Evolutionary conservation across 2,329 filamentous ascomycete genomes (phyloP), one percentile per base, ranked within the genome.

Genomic region (Zopfia rhizophila): DNA sequence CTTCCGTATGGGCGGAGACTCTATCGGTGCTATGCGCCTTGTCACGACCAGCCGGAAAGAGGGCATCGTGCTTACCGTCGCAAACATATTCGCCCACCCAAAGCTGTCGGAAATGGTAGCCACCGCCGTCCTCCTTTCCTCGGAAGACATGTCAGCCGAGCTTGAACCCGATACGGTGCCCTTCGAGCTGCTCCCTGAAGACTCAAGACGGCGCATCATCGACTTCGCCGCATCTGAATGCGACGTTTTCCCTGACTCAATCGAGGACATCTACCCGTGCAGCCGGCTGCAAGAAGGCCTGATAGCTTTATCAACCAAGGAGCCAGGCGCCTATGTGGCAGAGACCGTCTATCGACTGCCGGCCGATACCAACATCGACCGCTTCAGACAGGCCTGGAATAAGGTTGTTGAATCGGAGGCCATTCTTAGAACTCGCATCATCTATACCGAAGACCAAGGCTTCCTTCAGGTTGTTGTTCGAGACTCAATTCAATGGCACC

Each of bases 381-480:
- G 56, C 4, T 78, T 80, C 61, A 74, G 75, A 45, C 45, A 65
- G 8, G 72, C 78, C 1, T 82, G 78, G 77, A 69, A 77, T 38
- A 61, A 62, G 4, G 70, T 75, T 13, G 70, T 78, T 12, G 58
- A 69, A 3, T 65, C 72, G 19, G 66, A 77, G 30, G 70, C 75
- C 16, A 78, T 79, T 22, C 62, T 82, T 6, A 70, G 79, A 14
- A 81, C 78, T 17, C 72, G 78, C 4, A 59, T 70, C 19, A 52
- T 69, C 4, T 63, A 64, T 24, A 61, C 58, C 5, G 63, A 67
- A 14, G 41, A 59, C n/a, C 55, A 48, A 32, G 67, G 66, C 10
- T 69, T 67, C 38, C 11, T 70, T 3, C 67, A 70, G 36, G 61
- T 67, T n/a, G 66, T 69, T 1, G 30, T 69, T 12, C 55, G 54